Conservation (phyloP, 768 basidiomycete species). For the Leccinum barrowsii region DNA sequence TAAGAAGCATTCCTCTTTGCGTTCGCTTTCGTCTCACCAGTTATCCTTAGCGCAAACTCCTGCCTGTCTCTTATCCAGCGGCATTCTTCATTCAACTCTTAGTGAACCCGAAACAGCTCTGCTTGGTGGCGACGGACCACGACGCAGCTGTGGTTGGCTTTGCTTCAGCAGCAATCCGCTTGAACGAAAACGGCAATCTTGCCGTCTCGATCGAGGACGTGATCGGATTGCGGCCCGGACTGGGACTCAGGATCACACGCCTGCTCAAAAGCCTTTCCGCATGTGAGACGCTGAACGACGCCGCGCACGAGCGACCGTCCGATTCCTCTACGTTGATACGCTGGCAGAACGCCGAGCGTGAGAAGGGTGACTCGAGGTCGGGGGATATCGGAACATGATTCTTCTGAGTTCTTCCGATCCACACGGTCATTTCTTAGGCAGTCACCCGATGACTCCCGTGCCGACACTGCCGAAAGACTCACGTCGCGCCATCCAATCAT, state of each 20-base stretch:
- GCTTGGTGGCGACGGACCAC: constrained; percentile 25
- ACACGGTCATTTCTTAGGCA: background rate
- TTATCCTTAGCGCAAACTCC: constrained; percentile 17
- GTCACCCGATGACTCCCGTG: background rate
- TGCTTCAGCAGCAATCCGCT: constrained; percentile 27
- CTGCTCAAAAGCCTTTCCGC: background rate
- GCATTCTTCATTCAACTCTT: constrained; percentile 33
- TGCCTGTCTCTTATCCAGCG: constrained; percentile 26
- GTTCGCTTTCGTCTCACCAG: constrained; percentile 1
- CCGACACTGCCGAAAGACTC: background rate
- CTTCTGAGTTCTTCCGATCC: constrained; percentile 1
- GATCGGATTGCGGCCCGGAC: background rate
- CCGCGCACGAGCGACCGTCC: constrained; percentile 28
- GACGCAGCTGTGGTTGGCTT: constrained; percentile 22
- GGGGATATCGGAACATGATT: constrained; percentile 7
- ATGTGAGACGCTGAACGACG: constrained; percentile 20
- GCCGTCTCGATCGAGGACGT: background rate
- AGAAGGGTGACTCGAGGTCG: constrained; percentile 23
- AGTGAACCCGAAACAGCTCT: constrained; percentile 28
- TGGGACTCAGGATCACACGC: background rate
- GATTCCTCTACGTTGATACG: constrained; percentile 27
- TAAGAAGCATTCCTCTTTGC: constrained; percentile 3
- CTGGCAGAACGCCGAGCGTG: constrained; percentile 28
- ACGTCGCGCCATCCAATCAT: constrained; percentile 26
- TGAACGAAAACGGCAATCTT: constrained; percentile 19